These are phyloP conservation scores for Cystobasidiaceae sp. DNA, from an alignment of 1,284 basidiomycete genomes.

Conservation along the genomic window DNA sequence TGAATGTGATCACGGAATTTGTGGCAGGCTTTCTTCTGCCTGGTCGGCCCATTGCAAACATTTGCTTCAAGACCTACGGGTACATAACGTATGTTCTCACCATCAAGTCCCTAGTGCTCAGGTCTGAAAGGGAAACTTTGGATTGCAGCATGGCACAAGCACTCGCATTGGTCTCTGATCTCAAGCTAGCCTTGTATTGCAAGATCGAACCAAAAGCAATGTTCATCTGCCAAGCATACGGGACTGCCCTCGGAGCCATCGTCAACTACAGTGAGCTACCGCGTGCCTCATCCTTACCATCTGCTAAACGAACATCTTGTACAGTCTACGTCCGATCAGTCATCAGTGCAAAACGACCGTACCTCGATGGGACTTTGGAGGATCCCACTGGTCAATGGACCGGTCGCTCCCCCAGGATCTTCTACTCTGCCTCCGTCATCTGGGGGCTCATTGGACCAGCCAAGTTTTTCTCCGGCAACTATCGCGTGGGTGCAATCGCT, in stretches of 20 bases:
- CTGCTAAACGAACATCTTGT: neutral
- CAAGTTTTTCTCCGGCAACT: slow-evolving; percentile 48
- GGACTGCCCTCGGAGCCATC: slow-evolving; percentile 34
- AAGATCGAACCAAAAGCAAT: slow-evolving; percentile 47
- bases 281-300: slow-evolving; percentile 41
- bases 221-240: slow-evolving; percentile 47
- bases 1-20: slow-evolving; percentile 48
- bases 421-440: slow-evolving; percentile 45
- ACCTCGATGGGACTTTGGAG: slow-evolving; percentile 47
- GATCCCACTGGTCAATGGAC: slow-evolving; percentile 44
- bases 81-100: slow-evolving; percentile 28
- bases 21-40: slow-evolving; percentile 49
- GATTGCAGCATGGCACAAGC: slow-evolving; percentile 37
- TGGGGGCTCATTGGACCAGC: slow-evolving; percentile 48
- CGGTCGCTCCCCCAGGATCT: slow-evolving; percentile 21
- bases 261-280: slow-evolving; percentile 42
- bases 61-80: slow-evolving; percentile 44
- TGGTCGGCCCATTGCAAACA: slow-evolving; percentile 32
- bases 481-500: slow-evolving; percentile 21
- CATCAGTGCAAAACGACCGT: slow-evolving; percentile 42
- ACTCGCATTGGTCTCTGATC: slow-evolving; percentile 45
- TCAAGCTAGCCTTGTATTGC: slow-evolving; percentile 46
- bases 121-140: no score
- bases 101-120: no score
- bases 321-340: slow-evolving; percentile 39